Percentiles rank a stretch among this genome's conserved stretches.
Conservation (phyloP, 306 rosid genomes). For the Argentina anserina region DNA sequence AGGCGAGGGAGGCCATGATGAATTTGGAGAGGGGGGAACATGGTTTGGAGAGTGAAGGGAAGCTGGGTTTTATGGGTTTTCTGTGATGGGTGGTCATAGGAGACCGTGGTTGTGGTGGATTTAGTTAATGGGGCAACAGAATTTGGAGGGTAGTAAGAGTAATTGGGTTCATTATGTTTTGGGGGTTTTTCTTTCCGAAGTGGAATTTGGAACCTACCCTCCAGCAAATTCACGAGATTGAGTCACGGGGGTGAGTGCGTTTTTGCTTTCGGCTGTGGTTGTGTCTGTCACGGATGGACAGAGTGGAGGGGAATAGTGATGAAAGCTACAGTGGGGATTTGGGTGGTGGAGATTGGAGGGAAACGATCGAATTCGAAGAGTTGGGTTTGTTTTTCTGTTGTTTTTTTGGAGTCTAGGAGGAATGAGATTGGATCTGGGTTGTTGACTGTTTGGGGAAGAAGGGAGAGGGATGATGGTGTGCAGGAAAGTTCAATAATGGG, state of each 20-base stretch:
- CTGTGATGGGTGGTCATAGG: neutral
- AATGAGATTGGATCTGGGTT: neutral
- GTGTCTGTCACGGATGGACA: neutral
- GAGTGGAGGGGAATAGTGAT: neutral
- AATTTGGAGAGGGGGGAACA: conserved; percentile 16
- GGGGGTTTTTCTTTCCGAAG: neutral
- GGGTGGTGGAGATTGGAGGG: no score
- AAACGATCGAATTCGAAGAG: neutral
- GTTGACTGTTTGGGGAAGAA: neutral
- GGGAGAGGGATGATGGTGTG: neutral
- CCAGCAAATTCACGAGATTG: no score
- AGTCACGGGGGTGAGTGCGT: neutral
- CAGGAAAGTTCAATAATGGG: neutral
- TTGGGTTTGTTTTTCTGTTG: neutral
- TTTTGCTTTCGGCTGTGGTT: neutral
- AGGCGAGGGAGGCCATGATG: conserved; percentile 56
- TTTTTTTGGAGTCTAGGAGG: neutral
- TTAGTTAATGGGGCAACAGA: neutral
- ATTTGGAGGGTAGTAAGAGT: neutral
- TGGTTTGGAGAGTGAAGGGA: neutral
- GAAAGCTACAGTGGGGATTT: neutral
- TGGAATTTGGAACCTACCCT: neutral
- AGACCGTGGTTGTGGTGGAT: no score
- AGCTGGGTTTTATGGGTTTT: conserved; percentile 5
- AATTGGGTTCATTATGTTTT: neutral